Conservation (phyloP, 768 basidiomycete species). For the Russula griseocarnosa region DNA sequence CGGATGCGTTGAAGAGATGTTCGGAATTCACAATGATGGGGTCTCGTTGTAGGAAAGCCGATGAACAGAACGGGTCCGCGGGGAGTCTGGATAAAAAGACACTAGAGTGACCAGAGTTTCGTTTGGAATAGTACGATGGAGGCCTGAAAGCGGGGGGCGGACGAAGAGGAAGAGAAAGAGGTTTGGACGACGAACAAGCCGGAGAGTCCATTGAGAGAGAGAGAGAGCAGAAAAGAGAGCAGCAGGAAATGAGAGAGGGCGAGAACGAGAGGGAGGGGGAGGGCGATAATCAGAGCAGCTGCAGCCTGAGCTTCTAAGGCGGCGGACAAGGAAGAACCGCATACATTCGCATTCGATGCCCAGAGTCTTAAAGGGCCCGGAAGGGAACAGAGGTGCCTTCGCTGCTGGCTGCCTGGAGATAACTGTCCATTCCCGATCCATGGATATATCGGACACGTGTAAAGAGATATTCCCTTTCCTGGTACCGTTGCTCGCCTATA, state of each 20-base stretch:
- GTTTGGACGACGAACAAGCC: neutral
- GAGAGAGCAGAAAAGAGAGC: neutral
- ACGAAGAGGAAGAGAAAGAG: neutral
- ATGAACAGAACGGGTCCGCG: slow-evolving; percentile 36
- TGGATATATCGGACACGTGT: neutral
- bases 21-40: slow-evolving; percentile 34
- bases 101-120: slow-evolving; percentile 30
- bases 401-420: neutral
- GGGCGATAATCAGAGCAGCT: neutral
- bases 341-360: neutral
- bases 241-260: too few relatives aligned
- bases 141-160: neutral
- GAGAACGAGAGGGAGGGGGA: too few relatives aligned
- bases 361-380: neutral
- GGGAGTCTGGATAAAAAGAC: slow-evolving; percentile 37
- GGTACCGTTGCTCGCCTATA: neutral
- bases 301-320: too few relatives aligned
- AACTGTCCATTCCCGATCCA: neutral
- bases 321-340: neutral
- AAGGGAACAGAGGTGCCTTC: neutral
- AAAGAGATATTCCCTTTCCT: neutral
- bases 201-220: neutral
- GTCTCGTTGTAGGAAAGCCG: slow-evolving; percentile 29
- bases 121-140: neutral
- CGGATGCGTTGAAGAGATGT: slow-evolving; percentile 27